Percentiles rank a stretch among this genome's conserved stretches.
Evolutionary conservation across 768 basidiomycete species (phyloP).

Genomic region (Amyloporia xantha): DNA sequence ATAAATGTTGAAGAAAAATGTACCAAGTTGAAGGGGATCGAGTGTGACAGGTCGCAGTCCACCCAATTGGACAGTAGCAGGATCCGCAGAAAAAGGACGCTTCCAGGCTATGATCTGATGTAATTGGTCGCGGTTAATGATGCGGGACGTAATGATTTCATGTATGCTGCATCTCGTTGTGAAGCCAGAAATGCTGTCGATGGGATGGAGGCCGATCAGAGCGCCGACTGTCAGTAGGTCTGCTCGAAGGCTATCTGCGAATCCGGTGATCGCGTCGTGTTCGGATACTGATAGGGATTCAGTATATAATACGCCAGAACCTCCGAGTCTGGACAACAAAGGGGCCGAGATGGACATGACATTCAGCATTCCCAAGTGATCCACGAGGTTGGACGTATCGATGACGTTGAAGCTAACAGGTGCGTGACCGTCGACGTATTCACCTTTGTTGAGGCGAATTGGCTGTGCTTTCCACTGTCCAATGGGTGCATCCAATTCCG

Average conservation of each 20-base stretch:
- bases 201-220: conserved; percentile 36
- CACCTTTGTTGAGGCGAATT: conserved; percentile 27
- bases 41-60: conserved; percentile 16
- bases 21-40: conserved; percentile 29
- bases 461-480: conserved; percentile 29
- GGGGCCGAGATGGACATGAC: conserved; percentile 33
- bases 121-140: conserved; percentile 12
- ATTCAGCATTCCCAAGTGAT: conserved; percentile 43
- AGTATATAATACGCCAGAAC: conserved; percentile 32
- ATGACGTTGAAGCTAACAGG: conserved; percentile 38
- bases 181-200: conserved; percentile 35
- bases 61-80: conserved; percentile 18
- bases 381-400: conserved; percentile 44
- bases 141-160: conserved; percentile 20
- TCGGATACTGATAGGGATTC: conserved; percentile 33
- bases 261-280: conserved; percentile 24
- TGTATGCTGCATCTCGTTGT: conserved; percentile 34
- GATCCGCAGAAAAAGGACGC: conserved; percentile 15
- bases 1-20: conserved; percentile 38
- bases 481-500: conserved; percentile 18
- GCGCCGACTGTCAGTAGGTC: conserved; percentile 36
- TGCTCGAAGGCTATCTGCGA: conserved; percentile 27
- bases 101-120: conserved; percentile 37
- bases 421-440: conserved; percentile 24
- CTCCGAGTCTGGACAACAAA: conserved; percentile 22